These are phyloP conservation scores for Kingdonia uniflora DNA, from an alignment of 164 flowering plant species.

Conservation along the genomic window DNA sequence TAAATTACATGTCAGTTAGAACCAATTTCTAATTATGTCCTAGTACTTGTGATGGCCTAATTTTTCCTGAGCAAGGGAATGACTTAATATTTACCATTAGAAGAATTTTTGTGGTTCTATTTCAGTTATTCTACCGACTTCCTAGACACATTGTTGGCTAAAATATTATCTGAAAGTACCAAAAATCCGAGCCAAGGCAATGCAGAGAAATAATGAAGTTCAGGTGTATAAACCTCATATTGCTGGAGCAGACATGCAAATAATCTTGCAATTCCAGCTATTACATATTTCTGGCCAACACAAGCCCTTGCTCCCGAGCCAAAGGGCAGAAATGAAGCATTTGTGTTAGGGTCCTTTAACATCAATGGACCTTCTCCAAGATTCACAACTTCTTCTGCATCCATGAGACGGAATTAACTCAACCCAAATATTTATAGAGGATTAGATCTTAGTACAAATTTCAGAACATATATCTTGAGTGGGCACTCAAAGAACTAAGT, in stretches of 20 bases:
- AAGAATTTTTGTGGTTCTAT: no score
- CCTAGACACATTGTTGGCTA: no score
- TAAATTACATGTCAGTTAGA: no score
- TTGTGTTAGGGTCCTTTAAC: constrained; percentile 30
- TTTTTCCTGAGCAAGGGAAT: no score
- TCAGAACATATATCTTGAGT: not conserved
- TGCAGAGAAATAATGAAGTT: no score
- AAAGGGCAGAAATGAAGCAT: constrained; percentile 53
- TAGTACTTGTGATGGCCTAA: no score
- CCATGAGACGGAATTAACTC: constrained; percentile 6
- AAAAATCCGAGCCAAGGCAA: no score
- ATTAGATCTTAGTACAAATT: no score
- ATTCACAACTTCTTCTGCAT: constrained; percentile 8
- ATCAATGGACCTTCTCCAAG: constrained; percentile 15
- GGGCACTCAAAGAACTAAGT: not conserved
- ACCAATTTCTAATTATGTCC: no score
- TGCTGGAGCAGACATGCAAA: constrained; percentile 45
- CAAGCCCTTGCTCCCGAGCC: constrained; percentile 59
- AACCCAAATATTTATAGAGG: not conserved
- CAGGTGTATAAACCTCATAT: constrained; percentile 56
- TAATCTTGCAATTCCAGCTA: constrained; percentile 36
- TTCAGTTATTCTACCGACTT: no score
- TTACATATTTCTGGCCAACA: constrained; percentile 47
- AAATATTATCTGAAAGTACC: no score
- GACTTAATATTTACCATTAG: no score